Conservation (phyloP, 768 basidiomycete species). For the Mycena polygramma region DNA sequence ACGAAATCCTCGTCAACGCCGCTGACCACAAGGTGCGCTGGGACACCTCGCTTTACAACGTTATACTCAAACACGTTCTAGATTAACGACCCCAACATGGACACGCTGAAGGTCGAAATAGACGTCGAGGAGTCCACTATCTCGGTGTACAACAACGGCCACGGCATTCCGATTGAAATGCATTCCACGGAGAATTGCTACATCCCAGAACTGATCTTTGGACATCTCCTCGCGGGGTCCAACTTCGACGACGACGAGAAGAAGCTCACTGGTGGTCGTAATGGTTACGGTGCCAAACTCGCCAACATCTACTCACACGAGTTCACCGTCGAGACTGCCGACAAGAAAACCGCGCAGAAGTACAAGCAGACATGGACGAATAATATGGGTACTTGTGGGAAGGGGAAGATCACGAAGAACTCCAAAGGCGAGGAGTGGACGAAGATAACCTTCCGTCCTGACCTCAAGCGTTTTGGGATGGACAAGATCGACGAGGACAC, state of each 20-base stretch:
- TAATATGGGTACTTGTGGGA: constrained; percentile 92
- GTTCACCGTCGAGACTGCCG: constrained; percentile 96
- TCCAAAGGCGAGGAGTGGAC: constrained; percentile 91
- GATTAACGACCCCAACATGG: constrained; percentile 95
- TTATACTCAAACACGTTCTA: constrained; percentile 46
- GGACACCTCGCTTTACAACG: background rate
- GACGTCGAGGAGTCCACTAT: constrained; percentile 88
- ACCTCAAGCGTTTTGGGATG: constrained; percentile 94
- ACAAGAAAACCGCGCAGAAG: constrained; percentile 87
- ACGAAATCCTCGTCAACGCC: constrained; percentile 99
- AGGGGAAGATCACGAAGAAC: constrained; percentile 95
- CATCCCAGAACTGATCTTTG: constrained; percentile 98
- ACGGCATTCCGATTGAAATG: constrained; percentile 96
- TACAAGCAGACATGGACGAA: constrained; percentile 95
- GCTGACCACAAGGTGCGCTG: constrained; percentile 94
- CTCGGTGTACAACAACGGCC: constrained; percentile 95
- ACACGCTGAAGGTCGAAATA: constrained; percentile 89
- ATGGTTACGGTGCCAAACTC: constrained; percentile 98
- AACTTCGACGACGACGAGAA: constrained; percentile 99
- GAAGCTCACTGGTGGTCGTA: constrained; percentile 98
- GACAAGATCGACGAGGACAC: constrained; percentile 91
- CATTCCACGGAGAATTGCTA: constrained; percentile 94
- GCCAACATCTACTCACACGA: constrained; percentile 98
- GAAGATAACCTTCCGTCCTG: constrained; percentile 92
- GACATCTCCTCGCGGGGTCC: constrained; percentile 92